Evolutionary conservation across 163 green algal species (phyloP).

Genomic region (Scenedesmus sp.): DNA sequence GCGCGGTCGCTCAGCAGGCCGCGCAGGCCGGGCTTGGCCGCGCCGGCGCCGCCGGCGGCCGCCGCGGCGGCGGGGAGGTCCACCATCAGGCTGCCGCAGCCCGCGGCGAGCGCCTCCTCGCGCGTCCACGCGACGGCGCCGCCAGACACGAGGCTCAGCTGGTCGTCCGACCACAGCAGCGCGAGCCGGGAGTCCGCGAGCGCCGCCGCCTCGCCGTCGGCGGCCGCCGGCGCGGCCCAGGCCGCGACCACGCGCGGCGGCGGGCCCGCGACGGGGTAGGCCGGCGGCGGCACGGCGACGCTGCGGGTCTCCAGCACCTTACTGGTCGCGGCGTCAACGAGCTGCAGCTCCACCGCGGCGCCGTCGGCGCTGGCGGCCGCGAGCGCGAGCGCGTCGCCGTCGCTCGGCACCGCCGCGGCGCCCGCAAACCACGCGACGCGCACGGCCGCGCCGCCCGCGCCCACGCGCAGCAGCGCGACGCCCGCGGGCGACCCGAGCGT

Average conservation of each 20-base stretch:
- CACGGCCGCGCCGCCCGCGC: neutral
- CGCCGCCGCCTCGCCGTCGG: neutral
- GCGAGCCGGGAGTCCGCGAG: slow-evolving; percentile 57
- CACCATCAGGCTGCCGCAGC: slow-evolving; percentile 68
- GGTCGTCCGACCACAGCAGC: slow-evolving; percentile 66
- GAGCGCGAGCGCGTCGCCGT: neutral
- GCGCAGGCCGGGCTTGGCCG: neutral
- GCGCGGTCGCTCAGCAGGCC: slow-evolving; percentile 15
- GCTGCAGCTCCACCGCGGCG: neutral
- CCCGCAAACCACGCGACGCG: no score
- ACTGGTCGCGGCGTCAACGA: neutral
- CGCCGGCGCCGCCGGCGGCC: slow-evolving; percentile 29
- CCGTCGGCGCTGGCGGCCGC: neutral
- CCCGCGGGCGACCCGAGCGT: slow-evolving; percentile 43
- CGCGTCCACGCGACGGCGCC: slow-evolving; percentile 70
- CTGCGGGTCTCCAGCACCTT: neutral
- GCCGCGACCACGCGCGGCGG: neutral
- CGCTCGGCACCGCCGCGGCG: no score
- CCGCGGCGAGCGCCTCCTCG: slow-evolving; percentile 78
- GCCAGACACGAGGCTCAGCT: slow-evolving; percentile 67
- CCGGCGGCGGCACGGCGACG: neutral
- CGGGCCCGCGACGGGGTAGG: neutral
- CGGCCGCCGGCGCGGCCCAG: slow-evolving; percentile 2
- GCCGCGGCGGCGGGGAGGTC: slow-evolving; percentile 70
- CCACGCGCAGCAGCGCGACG: neutral